A percentile compares a stretch with the other conserved stretches of the same genome.
Conservation (phyloP, 179 eudicot genomes). For the Spergularia azorica region DNA sequence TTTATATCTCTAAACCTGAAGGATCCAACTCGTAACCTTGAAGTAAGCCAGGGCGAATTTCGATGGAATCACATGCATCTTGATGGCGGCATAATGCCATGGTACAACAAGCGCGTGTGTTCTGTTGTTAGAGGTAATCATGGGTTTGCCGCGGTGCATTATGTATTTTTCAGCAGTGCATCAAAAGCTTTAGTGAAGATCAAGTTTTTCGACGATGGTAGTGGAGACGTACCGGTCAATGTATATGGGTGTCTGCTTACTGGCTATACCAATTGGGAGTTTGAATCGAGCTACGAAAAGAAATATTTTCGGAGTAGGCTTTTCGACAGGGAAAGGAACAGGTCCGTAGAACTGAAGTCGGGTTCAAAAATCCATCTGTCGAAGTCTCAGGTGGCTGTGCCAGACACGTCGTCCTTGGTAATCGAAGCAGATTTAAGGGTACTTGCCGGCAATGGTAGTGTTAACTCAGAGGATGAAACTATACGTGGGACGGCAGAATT, state of each 20-base stretch:
- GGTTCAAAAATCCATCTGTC: neutral
- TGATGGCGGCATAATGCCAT: neutral
- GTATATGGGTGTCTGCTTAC: neutral
- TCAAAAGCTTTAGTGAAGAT: conserved; percentile 1
- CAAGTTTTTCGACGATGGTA: neutral
- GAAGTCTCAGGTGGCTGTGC: conserved; percentile 12
- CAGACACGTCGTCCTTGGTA: neutral
- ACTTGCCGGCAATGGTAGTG: neutral
- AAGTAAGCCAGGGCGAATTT: neutral
- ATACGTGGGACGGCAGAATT: neutral
- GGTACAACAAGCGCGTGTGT: neutral
- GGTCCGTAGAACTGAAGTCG: neutral
- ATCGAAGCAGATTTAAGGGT: conserved; percentile 13
- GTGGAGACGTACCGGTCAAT: neutral
- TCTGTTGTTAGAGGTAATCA: conserved; percentile 18
- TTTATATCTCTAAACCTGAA: neutral
- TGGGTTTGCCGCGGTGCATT: conserved; percentile 25
- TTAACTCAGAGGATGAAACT: neutral
- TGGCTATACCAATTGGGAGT: neutral
- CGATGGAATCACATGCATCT: neutral
- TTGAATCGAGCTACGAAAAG: conserved; percentile 2
- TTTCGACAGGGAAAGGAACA: neutral
- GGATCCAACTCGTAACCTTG: conserved; percentile 11
- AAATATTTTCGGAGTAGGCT: conserved; percentile 14
- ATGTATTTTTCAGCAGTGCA: neutral